Conservation (phyloP, 2,329 filamentous ascomycete species). For the Periconia sp. region DNA sequence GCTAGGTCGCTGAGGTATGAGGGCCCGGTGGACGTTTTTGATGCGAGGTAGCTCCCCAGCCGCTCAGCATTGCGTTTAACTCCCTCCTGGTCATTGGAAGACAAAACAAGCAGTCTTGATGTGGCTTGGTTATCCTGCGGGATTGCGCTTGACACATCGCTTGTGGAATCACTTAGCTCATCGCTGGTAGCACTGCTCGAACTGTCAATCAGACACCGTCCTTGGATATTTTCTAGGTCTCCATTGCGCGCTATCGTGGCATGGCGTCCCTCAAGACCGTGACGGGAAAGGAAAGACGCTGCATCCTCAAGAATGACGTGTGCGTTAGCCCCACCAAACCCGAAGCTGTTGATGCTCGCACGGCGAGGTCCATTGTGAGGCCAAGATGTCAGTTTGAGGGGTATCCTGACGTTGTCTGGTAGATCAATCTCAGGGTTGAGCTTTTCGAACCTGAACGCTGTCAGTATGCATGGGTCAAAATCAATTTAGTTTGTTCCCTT, state of each 20-base stretch:
- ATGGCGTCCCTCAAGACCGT: background rate
- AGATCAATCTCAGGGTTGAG: slow-evolving; percentile 16
- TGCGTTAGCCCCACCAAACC: slow-evolving; percentile 17
- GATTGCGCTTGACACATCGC: background rate
- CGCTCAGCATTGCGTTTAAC: background rate
- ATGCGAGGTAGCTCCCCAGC: background rate
- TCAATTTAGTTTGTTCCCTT: too few relatives aligned
- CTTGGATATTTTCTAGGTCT: background rate
- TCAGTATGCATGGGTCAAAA: too few relatives aligned
- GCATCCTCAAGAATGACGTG: slow-evolving; percentile 15
- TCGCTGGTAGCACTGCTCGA: background rate
- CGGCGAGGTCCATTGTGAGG: slow-evolving; percentile 9
- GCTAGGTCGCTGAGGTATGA: slow-evolving; percentile 15
- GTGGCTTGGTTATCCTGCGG: too few relatives aligned
- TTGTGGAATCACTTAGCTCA: background rate
- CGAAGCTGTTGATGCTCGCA: slow-evolving; percentile 14
- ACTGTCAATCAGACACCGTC: background rate
- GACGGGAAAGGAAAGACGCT: background rate
- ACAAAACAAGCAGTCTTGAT: background rate
- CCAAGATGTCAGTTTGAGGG: slow-evolving; percentile 11
- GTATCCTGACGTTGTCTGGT: slow-evolving; percentile 11
- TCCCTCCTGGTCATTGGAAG: background rate
- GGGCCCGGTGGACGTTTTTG: background rate
- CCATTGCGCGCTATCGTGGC: too few relatives aligned
- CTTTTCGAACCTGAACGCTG: slow-evolving; percentile 12